These are phyloP conservation scores for Citeromyces siamensis DNA, from an alignment of 1,139 yeast species.

Conservation along the genomic window DNA sequence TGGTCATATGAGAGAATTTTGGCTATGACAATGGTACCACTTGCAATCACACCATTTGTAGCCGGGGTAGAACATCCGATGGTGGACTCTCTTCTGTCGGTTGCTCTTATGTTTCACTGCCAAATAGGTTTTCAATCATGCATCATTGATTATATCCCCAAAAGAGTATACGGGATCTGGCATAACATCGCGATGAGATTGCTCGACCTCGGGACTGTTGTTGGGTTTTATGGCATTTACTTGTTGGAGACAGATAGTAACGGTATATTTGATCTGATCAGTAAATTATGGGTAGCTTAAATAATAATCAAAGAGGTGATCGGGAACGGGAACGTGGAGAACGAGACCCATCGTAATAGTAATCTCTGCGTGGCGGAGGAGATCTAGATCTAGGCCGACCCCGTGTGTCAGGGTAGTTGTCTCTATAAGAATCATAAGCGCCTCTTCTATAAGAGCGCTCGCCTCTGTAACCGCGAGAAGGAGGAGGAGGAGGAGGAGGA, in stretches of 20 bases:
- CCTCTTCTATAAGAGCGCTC: constrained; percentile 2
- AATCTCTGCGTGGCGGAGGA: constrained; percentile 5
- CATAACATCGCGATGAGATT: constrained; percentile 52
- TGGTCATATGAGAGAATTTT: constrained; percentile 76
- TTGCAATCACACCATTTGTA: constrained; percentile 60
- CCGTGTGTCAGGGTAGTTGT: constrained; percentile 3
- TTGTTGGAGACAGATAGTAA: constrained; percentile 61
- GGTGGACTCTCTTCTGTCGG: constrained; percentile 56
- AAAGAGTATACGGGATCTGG: constrained; percentile 67
- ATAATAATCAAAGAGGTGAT: constrained; percentile 12
- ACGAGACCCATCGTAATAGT: constrained; percentile 4
- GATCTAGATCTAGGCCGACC: constrained; percentile 8
- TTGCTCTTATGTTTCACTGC: constrained; percentile 56
- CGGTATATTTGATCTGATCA: constrained; percentile 40
- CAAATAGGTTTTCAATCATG: constrained; percentile 79
- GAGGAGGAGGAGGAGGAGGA: background rate
- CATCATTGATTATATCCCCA: constrained; percentile 82
- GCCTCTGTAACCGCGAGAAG: background rate
- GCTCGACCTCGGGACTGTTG: constrained; percentile 58
- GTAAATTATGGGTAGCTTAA: constrained; percentile 27
- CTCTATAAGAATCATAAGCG: background rate
- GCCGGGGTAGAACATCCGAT: constrained; percentile 53
- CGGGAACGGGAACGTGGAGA: constrained; percentile 9
- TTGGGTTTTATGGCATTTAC: constrained; percentile 72
- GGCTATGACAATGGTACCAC: constrained; percentile 62